phyloP scores from a whole-genome alignment of 306 rosid species.

The Cucurbita maxima region DNA sequence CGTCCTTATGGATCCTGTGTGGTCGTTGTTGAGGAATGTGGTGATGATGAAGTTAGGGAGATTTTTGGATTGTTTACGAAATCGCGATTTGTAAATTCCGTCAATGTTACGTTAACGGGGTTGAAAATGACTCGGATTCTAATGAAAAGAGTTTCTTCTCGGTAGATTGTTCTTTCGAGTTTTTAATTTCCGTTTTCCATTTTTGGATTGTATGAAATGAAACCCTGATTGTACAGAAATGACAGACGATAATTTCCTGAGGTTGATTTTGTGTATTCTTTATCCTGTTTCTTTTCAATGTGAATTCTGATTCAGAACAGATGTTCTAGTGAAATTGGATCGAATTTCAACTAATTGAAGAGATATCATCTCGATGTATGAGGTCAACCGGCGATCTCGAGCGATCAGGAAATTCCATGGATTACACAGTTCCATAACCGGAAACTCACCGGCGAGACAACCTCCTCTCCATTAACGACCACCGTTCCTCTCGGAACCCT shows the following conservation, averaged over 20 bases:
- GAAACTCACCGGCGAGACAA: constrained; percentile 42
- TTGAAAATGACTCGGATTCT: constrained; percentile 56
- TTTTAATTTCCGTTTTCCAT: background rate
- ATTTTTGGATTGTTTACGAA: constrained; percentile 45
- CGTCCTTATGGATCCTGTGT: constrained; percentile 39
- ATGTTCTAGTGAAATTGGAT: background rate
- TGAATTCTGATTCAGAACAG: background rate
- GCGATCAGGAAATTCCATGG: constrained; percentile 63
- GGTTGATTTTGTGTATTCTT: background rate
- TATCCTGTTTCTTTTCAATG: background rate
- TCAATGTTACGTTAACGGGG: constrained; percentile 42
- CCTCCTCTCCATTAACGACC: constrained; percentile 34
- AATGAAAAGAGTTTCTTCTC: constrained; percentile 30
- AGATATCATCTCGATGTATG: background rate
- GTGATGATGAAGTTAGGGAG: constrained; percentile 27
- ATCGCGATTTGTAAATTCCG: constrained; percentile 31
- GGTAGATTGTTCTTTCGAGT: constrained; percentile 10
- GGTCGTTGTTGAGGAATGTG: constrained; percentile 46
- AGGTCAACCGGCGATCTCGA: constrained; percentile 17
- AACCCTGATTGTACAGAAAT: background rate
- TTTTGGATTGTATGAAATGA: background rate
- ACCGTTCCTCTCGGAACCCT: constrained; percentile 16
- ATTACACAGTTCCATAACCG: constrained; percentile 35
- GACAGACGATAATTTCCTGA: background rate
- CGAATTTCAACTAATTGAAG: background rate